A percentile compares a stretch with the other conserved stretches of the same genome.
These are phyloP conservation scores for Artomyces pyxidatus DNA, from an alignment of 768 basidiomycete genomes.

Conservation along the genomic window DNA sequence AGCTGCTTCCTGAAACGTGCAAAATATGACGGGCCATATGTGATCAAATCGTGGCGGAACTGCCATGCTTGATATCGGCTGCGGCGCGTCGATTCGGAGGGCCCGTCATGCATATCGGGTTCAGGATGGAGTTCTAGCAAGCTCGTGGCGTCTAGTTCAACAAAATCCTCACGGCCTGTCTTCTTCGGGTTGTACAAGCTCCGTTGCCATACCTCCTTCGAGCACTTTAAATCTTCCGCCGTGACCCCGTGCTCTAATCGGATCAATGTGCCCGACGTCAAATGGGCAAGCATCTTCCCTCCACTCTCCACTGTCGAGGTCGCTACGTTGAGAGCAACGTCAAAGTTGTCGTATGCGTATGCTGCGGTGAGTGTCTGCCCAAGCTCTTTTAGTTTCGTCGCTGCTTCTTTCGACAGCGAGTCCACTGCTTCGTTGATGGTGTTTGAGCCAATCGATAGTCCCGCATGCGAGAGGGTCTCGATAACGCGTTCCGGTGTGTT, in stretches of 20 bases:
- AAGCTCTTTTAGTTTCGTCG: slow-evolving; percentile 11
- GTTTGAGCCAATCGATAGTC: slow-evolving; percentile 16
- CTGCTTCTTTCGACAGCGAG: slow-evolving; percentile 12
- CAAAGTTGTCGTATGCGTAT: slow-evolving; percentile 37
- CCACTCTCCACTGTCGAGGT: slow-evolving; percentile 25
- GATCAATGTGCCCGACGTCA: slow-evolving; percentile 27
- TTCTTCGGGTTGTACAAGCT: slow-evolving; percentile 18
- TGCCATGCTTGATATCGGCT: slow-evolving; percentile 17
- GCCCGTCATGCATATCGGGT: neutral
- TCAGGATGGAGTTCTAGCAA: slow-evolving; percentile 1
- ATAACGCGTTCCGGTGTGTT: slow-evolving; percentile 20
- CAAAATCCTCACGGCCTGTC: neutral
- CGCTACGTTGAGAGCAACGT: slow-evolving; percentile 27
- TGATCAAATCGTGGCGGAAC: slow-evolving; percentile 21
- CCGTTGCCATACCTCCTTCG: slow-evolving; percentile 26
- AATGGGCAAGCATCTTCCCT: slow-evolving; percentile 21
- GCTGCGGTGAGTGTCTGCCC: slow-evolving; percentile 19
- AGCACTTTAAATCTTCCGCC: slow-evolving; percentile 24
- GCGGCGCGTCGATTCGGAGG: neutral
- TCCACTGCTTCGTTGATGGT: slow-evolving; percentile 16
- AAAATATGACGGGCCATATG: slow-evolving; percentile 19
- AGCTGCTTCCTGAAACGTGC: neutral
- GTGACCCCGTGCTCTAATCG: slow-evolving; percentile 18
- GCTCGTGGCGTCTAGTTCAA: neutral
- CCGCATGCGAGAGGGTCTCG: slow-evolving; percentile 16